A percentile compares a stretch with the other conserved stretches of the same genome.
Evolutionary conservation across 23 red algal genomes (phyloP).

Genomic region (Gracilaria vermiculophylla): DNA sequence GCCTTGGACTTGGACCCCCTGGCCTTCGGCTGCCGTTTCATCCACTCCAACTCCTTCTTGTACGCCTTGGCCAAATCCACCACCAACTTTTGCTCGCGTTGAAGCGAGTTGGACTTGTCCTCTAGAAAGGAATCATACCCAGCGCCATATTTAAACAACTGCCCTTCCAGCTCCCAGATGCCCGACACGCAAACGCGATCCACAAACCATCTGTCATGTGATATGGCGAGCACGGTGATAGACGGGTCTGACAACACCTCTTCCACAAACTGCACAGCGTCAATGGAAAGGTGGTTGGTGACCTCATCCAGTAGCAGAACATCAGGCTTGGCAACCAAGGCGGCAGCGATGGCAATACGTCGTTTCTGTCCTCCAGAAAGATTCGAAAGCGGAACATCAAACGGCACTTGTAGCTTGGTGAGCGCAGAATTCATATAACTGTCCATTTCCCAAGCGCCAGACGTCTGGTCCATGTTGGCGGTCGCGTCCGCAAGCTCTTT

Average conservation of each 20-base stretch:
- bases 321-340: constrained; percentile 73
- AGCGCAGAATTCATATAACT: constrained; percentile 52
- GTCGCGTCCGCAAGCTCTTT: constrained; percentile 29
- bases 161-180: constrained; percentile 86
- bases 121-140: constrained; percentile 79
- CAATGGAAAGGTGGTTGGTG: constrained; percentile 89
- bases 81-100: constrained; percentile 17
- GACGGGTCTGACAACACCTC: constrained; percentile 49
- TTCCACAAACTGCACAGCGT: constrained; percentile 85
- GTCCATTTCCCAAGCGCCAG: constrained; percentile 71
- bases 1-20: constrained; percentile 67
- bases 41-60: constrained; percentile 87
- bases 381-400: constrained; percentile 24
- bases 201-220: constrained; percentile 85
- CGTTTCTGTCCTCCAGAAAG: constrained; percentile 86
- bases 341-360: constrained; percentile 78
- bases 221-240: constrained; percentile 74
- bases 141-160: constrained; percentile 29
- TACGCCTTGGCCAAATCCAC: constrained; percentile 19
- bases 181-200: constrained; percentile 57
- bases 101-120: constrained; percentile 43
- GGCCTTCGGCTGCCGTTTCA: constrained; percentile 72
- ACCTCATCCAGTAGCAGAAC: constrained; percentile 90
- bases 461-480: constrained; percentile 27
- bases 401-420: constrained; percentile 17